Base-by-base conservation (phyloP, 2,329 filamentous ascomycete species). In the Penicillium janthinellum region DNA sequence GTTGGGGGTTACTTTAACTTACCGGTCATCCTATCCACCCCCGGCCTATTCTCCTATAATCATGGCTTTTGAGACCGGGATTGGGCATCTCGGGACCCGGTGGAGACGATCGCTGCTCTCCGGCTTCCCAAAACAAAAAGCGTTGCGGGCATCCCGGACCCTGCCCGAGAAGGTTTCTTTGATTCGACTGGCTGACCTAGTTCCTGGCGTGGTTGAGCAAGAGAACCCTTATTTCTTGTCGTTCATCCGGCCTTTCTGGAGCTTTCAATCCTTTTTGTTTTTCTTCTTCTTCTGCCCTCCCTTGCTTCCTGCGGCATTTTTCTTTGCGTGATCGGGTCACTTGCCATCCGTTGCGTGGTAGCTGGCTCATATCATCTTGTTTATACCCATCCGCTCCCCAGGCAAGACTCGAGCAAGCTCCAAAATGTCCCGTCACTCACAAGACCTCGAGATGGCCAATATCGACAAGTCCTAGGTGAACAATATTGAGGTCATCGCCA, bases 401-500 rank as follows among this genome's bases (percentile, higher is more conserved):
- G 28, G 25, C 44, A 39, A 45, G 70, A 72, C 34, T 71, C 65
- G 25, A 12, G 69, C 68, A 68, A 64, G 65, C 57, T 59, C 61
- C 42, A 60, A 54, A 31, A 57, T 53, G 34, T 61, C 60, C 17
- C 42, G 60, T 31, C 66, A 64, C 38, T 39, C 49, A 20, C 49
- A 41, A 20, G 52, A 58, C 1, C n/a, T 60, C n/a, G 64, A 69
- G 51, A 60, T 54, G n/a, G 53, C 38, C 6, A 63, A 63, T 55
- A 28, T 67, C 14, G 63, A 65, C 67, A 71, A 72, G 58, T 48
- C 54, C 20, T 54, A 62, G 48, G 54, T 63, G 39, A 64, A 70
- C 37, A 71, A 70, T 59, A 57, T 71, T 38, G 70, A 71, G 35
- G 50, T 65, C 38, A 59, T 69, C 5, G 69, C 67, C 51, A 69